These are phyloP conservation scores for Globisporangium cederbergense DNA, from an alignment of 352 stramenopile species.

Conservation along the genomic window DNA sequence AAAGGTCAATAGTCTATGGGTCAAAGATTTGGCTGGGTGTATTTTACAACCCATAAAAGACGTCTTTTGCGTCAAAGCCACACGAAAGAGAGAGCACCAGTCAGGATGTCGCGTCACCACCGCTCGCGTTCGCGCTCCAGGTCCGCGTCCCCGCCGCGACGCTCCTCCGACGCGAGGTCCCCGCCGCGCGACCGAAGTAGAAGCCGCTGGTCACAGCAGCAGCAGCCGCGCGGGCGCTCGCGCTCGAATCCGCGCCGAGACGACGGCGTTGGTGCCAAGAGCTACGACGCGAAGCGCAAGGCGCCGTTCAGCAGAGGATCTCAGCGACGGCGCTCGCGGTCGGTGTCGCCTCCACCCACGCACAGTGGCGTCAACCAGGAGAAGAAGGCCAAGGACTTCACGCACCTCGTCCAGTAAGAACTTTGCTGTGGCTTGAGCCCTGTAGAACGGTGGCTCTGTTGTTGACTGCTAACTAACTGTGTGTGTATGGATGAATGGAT, in stretches of 20 bases:
- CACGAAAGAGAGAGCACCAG: background rate
- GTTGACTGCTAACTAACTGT: background rate
- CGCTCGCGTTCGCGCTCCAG: conserved; percentile 11
- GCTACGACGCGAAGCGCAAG: conserved; percentile 15
- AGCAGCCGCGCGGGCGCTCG: conserved; percentile 5
- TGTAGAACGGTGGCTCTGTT: background rate
- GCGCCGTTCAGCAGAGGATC: background rate
- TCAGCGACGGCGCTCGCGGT: conserved; percentile 21
- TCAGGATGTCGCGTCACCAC: conserved; percentile 4
- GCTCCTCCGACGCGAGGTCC: background rate
- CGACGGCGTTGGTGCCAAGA: conserved; percentile 5
- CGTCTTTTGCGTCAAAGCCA: background rate
- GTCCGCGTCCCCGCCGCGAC: conserved; percentile 3
- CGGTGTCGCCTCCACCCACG: conserved; percentile 22
- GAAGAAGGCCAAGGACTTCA: conserved; percentile 54
- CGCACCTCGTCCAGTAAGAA: conserved; percentile 51
- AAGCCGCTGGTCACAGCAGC: conserved; percentile 8
- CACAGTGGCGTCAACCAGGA: conserved; percentile 21
- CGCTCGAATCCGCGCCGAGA: conserved; percentile 12
- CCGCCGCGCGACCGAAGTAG: background rate
- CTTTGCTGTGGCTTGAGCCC: too few species aligned
- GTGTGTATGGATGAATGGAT: conserved; percentile 2
- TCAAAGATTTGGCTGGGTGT: background rate
- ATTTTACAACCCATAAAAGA: conserved; percentile 1
- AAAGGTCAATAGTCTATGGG: background rate